Evolutionary conservation across 345 rosid species (phyloP), one percentile per base, ranked within the genome.

Genomic region (Gynandropsis gynandra): DNA sequence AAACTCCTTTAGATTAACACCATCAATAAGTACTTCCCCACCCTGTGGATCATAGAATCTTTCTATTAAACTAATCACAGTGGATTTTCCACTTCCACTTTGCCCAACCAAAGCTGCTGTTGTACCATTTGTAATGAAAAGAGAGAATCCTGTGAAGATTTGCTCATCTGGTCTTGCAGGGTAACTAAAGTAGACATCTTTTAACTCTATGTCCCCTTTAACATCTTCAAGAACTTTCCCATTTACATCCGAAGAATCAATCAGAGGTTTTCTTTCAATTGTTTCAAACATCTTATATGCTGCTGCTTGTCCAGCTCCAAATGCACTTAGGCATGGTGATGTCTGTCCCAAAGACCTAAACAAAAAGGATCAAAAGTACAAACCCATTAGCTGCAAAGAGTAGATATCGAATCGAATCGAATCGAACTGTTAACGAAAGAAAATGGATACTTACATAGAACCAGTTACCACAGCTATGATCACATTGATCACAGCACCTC

Each of bases 81-180:
- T 87, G n/a, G 96, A 87, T 65, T 83, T 87, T 18, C 93, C 93
- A 44, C 96, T 87, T 51, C 96, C 96, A 19, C 93, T 87, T 52
- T 87, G 87, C 34, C 96, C 96, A 38, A 87, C 96, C 57, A 87
- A 54, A 11, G 96, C 96, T 11, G 80, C 74, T 13, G 87, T 83
- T 16, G 83, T 62, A 11, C 96, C 93, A 14, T 78, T 71, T 0
- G 80, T 51, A 19, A 87, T 83, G 17, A 56, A 56, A 33, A 87
- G 74, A n/a, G 82, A 83, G 61, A 87, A 87, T 1, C 93, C 87
- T 4, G 61, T 46, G 37, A 87, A 83, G 31, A 87, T 77, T 16
- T 66, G 77, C 35, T 87, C 93, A 5, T 79, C 70, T 1, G 86
- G 93, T 62, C 96, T 76, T 4, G 96, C 84, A 1, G 96, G 96